A percentile compares a stretch with the other conserved stretches of the same genome.
Conservation (phyloP, 2,329 filamentous ascomycete genomes). For the Penicillium sp. region DNA sequence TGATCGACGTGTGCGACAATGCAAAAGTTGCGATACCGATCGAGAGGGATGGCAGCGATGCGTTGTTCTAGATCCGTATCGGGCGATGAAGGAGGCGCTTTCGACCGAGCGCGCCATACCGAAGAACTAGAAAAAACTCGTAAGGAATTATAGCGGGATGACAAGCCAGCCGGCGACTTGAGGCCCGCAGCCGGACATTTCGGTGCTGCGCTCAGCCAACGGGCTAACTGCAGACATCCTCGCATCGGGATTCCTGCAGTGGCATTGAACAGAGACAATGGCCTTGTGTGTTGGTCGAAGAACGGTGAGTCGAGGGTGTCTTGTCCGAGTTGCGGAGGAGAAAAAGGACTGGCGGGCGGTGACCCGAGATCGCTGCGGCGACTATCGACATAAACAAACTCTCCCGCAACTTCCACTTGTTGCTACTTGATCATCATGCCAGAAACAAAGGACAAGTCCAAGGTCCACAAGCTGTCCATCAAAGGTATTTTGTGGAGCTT, state of each 20-base stretch:
- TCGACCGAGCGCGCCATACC: slow-evolving; percentile 21
- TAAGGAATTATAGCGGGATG: slow-evolving; percentile 14
- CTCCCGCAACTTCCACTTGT: background rate
- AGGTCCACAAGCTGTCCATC: slow-evolving; percentile 83
- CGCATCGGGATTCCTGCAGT: slow-evolving; percentile 40
- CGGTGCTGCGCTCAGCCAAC: slow-evolving; percentile 42
- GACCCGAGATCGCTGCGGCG: slow-evolving; percentile 33
- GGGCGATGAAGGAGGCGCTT: slow-evolving; percentile 18
- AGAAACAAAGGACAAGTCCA: slow-evolving; percentile 62
- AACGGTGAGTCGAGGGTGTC: slow-evolving; percentile 8
- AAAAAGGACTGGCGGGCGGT: slow-evolving; percentile 24
- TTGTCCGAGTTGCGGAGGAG: slow-evolving; percentile 31
- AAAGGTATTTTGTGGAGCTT: slow-evolving; percentile 29
- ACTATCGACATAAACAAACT: slow-evolving; percentile 38
- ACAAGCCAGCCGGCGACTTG: slow-evolving; percentile 24
- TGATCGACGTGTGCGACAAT: slow-evolving; percentile 99
- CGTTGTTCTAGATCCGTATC: slow-evolving; percentile 54
- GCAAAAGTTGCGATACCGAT: slow-evolving; percentile 79
- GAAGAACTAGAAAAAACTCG: slow-evolving; percentile 32
- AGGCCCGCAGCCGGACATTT: slow-evolving; percentile 29
- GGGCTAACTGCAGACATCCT: slow-evolving; percentile 45
- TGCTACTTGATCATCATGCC: slow-evolving; percentile 32
- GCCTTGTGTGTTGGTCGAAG: slow-evolving; percentile 1
- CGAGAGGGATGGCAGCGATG: slow-evolving; percentile 48
- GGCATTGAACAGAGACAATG: slow-evolving; percentile 24